Base-by-base conservation (phyloP, 2,329 filamentous ascomycete genomes). In the Microdochium paspali region DNA sequence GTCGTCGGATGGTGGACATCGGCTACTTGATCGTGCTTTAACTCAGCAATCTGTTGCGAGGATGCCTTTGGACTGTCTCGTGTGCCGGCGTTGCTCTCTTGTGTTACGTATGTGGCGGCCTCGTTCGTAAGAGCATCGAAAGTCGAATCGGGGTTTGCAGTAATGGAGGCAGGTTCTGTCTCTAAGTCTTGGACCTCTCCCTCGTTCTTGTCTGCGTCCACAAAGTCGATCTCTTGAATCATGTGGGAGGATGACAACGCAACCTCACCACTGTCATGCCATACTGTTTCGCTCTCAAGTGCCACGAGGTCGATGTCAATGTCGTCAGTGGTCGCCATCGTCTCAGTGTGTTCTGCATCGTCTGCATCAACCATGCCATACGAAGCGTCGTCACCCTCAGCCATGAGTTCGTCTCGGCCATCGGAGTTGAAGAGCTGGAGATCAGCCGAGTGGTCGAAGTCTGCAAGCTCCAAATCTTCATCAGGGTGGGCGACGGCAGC, bases 341-440 rank as follows among this genome's bases (percentile, higher is more conserved):
- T 46, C 21, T 54, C 55, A 30, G 59, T 55, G 24, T 56, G 58
- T 23, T 57, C 56, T 28, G 56, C 47, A 20, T 62, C 60, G 42
- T 59, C 57, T 18, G 55, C 56, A 49, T 64, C 61, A 32, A 62
- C 53, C 61, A 64, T 64, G 28, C 58, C 58, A 45, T 59, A 63
- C 3, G 60, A 61, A 21, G 55, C 53, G 52, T 64, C 59, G 39
- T 64, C 61, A 12, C 54, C 56, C 45, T 64, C 61, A 4, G 56
- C 60, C 61, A 64, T 64, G 32, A 61, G 32, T 49, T 64, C 61
- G 46, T 64, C 61, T 49, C 58, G 55, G 9, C 52, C 58, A 46
- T 64, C 61, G 4, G 58, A 54, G 48, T 60, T 61, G 47, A 59
- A 61, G n/a, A 58, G 56, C 7, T 58, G 52, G 21, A 58, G 54